Base-by-base conservation (phyloP, 2,329 filamentous ascomycete species). In the Beauveria medogensis region DNA sequence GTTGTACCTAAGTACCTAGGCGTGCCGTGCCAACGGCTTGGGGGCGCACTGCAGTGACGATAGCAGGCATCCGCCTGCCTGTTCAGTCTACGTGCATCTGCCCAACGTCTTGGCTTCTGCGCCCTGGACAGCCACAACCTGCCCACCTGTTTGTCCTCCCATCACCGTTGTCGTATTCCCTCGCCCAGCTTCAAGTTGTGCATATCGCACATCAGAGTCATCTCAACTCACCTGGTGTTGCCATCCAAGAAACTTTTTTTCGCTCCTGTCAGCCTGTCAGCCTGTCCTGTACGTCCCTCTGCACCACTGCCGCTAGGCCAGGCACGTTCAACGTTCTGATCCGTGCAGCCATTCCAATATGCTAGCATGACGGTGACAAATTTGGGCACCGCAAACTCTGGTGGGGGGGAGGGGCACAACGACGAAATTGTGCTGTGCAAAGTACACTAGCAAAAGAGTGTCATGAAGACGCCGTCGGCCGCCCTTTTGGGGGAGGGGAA, bases 271-370 rank as follows among this genome's bases (percentile, higher is more conserved):
- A 16, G 34, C 34, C 34, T 53, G 48, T 59, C n/a, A 59, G 26
- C 57, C 30, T 46, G 48, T 37, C 22, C 26, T 28, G 24, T 26
- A 43, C 57, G 16, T 37, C 26, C 48, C 20, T 52, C 24, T 3
- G n/a, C n/a, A 51, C 18, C n/a, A 34, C 37, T 14, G 48, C 47
- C 26, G 16, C 57, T 59, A 53, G 34, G 46, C 41, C 55, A 59
- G 48, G 57, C 57, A 59, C 57, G 57, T 59, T 59, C 57, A 59
- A 51, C 37, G 41, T 51, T 54, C 26, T 59, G 57, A 59, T 54
- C 57, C 57, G 57, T 59, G 57, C 57, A 53, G 50, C 41, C 40
- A 20, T 12, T 53, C 28, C 50, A 59, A 53, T 47, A 40, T 54
- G 41, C 57, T 53, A 53, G 47, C 56, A 52, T 53, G 37, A 28